Percentiles rank a stretch among this genome's conserved stretches.
Conservation (phyloP, 768 basidiomycete genomes). For the Termitomyces sp. region DNA sequence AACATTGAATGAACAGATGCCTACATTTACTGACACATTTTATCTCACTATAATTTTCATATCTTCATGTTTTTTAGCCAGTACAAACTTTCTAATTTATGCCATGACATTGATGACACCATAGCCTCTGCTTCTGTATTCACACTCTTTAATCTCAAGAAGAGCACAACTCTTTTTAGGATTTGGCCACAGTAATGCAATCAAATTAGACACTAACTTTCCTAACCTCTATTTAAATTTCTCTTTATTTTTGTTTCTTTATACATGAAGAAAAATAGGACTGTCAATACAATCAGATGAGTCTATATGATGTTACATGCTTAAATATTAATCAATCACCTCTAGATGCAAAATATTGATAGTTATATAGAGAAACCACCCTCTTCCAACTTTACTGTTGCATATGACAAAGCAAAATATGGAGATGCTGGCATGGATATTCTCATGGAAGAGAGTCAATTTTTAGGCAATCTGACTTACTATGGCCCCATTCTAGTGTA, state of each 20-base stretch:
- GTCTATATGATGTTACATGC: not conserved
- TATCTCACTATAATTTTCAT: not conserved
- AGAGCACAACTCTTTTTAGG: not conserved
- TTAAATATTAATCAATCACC: not conserved
- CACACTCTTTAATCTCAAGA: not conserved
- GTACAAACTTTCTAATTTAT: not conserved
- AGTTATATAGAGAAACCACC: not conserved
- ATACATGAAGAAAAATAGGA: not conserved
- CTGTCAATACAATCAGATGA: not conserved
- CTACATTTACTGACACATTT: not conserved
- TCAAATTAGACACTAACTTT: not conserved
- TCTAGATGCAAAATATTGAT: not conserved
- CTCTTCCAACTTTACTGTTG: not conserved
- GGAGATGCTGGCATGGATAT: not conserved
- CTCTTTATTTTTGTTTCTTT: not conserved
- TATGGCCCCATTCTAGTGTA: not conserved
- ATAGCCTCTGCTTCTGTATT: no score
- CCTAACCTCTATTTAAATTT: not conserved
- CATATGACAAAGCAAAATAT: not conserved
- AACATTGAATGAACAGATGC: not conserved
- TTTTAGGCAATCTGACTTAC: not conserved
- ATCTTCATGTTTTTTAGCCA: no score
- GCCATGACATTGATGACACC: no score
- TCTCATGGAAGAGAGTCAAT: not conserved
- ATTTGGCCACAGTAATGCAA: not conserved